A percentile compares a stretch with the other conserved stretches of the same genome.
Conservation (phyloP, 345 rosid species). For the Bruguiera gymnorhiza region DNA sequence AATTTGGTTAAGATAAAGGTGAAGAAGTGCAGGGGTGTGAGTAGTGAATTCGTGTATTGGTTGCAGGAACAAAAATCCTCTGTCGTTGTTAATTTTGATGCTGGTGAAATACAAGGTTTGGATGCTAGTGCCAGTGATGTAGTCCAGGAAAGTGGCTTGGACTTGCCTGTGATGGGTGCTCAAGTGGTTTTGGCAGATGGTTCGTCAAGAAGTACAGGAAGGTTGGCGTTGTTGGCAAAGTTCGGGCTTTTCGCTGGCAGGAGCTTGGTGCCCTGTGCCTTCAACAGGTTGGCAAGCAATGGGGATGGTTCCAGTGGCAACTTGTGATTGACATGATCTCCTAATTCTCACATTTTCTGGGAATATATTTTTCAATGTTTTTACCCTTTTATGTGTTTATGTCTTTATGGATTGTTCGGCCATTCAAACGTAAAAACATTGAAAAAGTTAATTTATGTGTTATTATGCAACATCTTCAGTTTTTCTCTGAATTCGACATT, state of each 20-base stretch:
- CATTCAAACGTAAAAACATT: neutral
- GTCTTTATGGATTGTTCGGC: neutral
- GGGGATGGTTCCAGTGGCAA: conserved; percentile 35
- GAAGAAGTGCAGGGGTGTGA: conserved; percentile 72
- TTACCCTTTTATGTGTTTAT: neutral
- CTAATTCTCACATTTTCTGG: neutral
- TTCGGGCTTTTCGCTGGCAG: conserved; percentile 54
- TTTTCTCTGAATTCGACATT: neutral
- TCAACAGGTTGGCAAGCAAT: conserved; percentile 52
- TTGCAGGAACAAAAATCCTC: conserved; percentile 48
- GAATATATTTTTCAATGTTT: neutral
- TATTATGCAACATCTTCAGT: neutral
- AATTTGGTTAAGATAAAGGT: conserved; percentile 75
- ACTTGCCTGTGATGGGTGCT: conserved; percentile 21
- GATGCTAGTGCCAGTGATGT: conserved; percentile 38
- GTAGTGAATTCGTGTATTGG: conserved; percentile 51
- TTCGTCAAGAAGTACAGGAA: conserved; percentile 41
- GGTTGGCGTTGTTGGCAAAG: conserved; percentile 49
- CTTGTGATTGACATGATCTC: conserved; percentile 21
- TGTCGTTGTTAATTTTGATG: conserved; percentile 60
- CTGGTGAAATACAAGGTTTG: conserved; percentile 34
- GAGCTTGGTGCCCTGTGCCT: conserved; percentile 49
- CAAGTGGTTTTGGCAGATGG: conserved; percentile 34
- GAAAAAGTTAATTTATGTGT: neutral
- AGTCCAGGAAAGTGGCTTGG: conserved; percentile 42